phyloP scores from a whole-genome alignment of 192 early-diverging fungal genomes.

The Backusella sp. region DNA sequence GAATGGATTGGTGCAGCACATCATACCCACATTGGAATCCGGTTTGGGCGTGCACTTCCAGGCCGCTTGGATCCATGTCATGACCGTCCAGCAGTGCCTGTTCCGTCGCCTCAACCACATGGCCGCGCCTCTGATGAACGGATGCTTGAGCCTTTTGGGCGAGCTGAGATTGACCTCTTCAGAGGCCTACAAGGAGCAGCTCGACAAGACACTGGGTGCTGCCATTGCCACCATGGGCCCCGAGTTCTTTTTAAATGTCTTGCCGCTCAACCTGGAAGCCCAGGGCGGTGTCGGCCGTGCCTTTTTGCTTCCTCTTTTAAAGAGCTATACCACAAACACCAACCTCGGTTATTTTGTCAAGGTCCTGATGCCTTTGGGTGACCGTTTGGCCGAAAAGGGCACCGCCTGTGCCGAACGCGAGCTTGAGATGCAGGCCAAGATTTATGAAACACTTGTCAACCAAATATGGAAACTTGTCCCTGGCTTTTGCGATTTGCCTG shows the following conservation, averaged over 20 bases:
- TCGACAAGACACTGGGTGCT: constrained; percentile 78
- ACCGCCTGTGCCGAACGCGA: constrained; percentile 54
- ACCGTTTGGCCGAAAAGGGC: constrained; percentile 65
- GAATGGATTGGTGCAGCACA: constrained; percentile 41
- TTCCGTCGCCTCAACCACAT: constrained; percentile 71
- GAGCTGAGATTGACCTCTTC: constrained; percentile 80
- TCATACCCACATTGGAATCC: constrained; percentile 48
- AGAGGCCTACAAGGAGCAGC: constrained; percentile 82
- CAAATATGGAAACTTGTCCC: constrained; percentile 90
- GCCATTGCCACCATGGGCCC: constrained; percentile 83
- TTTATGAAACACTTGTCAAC: constrained; percentile 83
- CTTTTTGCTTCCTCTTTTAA: constrained; percentile 87
- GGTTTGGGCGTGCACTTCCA: constrained; percentile 79
- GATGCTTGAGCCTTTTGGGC: constrained; percentile 59
- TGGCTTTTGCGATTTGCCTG: constrained; percentile 82
- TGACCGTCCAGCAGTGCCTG: constrained; percentile 70
- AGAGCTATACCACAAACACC: constrained; percentile 70
- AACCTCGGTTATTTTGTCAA: constrained; percentile 69
- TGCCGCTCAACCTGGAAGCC: constrained; percentile 85
- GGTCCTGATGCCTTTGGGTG: constrained; percentile 76
- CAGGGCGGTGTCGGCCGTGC: constrained; percentile 71
- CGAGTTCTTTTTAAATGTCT: constrained; percentile 64
- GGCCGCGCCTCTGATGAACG: constrained; percentile 59
- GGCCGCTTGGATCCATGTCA: constrained; percentile 81
- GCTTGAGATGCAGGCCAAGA: constrained; percentile 75